Evolutionary conservation across 1,284 basidiomycete species (phyloP), one percentile per base, ranked within the genome.

Genomic region (Athelia psychrophila): DNA sequence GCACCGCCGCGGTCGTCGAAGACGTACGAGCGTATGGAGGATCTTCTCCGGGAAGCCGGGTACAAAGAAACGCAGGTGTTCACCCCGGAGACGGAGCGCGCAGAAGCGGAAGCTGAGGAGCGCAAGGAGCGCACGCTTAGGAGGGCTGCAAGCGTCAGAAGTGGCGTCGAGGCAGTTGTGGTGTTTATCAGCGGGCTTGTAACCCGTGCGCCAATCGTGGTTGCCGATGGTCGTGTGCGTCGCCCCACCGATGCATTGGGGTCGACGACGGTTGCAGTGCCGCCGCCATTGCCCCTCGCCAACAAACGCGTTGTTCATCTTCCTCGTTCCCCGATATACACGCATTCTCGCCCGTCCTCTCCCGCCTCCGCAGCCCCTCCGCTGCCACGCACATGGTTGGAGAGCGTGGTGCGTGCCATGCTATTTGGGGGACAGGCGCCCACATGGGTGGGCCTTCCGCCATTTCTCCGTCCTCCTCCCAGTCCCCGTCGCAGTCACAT

Each of bases 11-110:
- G 88, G 2, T 89, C 79, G n/a, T 88, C 88, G 2, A 80, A 79
- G n/a, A n/a, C n/a, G n/a, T n/a, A n/a, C n/a, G n/a, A n/a, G n/a
- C n/a, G n/a, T 54, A 77, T 95, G 24, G 92, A 93, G 60, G 88
- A 93, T 67, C 76, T 95, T 16, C 75, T 95, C 20, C 76, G 82
- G 50, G 88, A 93, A 64, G 91, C 91, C 0, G 92, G 92, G 3
- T 94, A 93, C 76, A 93, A 91, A 66, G 92, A 94, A 65, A 93
- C 91, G 0, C 78, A 91, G 30, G 78, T 95, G 16, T 90, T 91
- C 60, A 93, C 93, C 0, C 91, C 93, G 5, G 90, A 93, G 66
- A 73, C 77, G 0, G 89, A 93, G 57, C 77, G 81, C 46, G 54
- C 61, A 5, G 64, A 70, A 60, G 60, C 57, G 61, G 18, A 49